phyloP scores from a whole-genome alignment of 2,329 filamentous ascomycete genomes.

The Ophiognomonia clavigignenti-juglandacearum region DNA sequence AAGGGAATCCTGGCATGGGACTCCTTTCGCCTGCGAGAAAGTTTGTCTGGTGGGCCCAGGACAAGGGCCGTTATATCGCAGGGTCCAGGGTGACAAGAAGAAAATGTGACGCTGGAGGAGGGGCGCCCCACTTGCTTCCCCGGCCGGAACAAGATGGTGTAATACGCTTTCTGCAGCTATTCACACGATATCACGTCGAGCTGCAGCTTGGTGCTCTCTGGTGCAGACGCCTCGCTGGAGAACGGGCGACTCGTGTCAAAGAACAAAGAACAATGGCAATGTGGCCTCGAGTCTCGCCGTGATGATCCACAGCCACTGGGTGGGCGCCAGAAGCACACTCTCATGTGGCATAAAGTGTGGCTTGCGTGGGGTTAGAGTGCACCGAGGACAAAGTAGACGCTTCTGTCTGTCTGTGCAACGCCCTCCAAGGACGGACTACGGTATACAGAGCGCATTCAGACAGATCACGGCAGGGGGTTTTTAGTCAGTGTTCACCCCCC shows the following conservation, averaged over 20 bases:
- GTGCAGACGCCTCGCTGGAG: slow-evolving; percentile 7
- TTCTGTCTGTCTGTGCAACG: neutral
- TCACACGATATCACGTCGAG: slow-evolving; percentile 11
- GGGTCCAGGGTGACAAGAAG: slow-evolving; percentile 1
- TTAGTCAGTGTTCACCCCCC: too few relatives aligned
- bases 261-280: neutral
- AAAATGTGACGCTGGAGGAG: neutral
- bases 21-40: too few relatives aligned
- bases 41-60: too few relatives aligned
- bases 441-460: neutral
- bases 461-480: slow-evolving; percentile 4
- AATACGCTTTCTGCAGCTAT: slow-evolving; percentile 7
- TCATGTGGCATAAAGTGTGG: slow-evolving; percentile 9
- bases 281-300: neutral
- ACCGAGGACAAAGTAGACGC: too few relatives aligned
- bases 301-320: neutral
- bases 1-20: slow-evolving; percentile 8
- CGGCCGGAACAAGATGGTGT: slow-evolving; percentile 14
- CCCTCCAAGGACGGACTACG: neutral
- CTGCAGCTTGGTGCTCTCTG: slow-evolving; percentile 6
- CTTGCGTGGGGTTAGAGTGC: slow-evolving; percentile 9
- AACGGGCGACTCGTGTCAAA: neutral
- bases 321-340: slow-evolving; percentile 3
- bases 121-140: slow-evolving; percentile 10
- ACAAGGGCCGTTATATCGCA: too few relatives aligned